Conservation (phyloP, 2,329 filamentous ascomycete species). For the Microdochium trichocladiopsis region DNA sequence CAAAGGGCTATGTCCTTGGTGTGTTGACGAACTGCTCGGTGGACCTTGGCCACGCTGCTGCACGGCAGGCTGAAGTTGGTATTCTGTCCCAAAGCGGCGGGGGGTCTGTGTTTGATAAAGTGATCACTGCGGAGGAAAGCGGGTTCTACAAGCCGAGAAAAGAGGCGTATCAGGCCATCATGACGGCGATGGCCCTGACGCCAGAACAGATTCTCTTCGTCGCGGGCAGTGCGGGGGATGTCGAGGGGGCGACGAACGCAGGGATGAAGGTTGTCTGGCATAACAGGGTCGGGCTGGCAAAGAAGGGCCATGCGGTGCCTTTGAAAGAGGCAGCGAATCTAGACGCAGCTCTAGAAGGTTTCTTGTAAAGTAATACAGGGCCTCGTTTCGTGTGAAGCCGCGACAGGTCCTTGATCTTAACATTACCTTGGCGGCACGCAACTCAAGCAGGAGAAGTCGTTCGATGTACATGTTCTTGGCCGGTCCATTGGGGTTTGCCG, state of each 20-base stretch:
- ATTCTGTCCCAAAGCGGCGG: constrained; percentile 2
- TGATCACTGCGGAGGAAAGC: constrained; percentile 29
- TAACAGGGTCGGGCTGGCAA: constrained; percentile 20
- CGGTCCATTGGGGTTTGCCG: too few species aligned
- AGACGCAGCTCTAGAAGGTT: constrained; percentile 10
- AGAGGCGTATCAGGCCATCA: constrained; percentile 22
- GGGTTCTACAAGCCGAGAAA: constrained; percentile 29
- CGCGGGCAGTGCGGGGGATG: constrained; percentile 30
- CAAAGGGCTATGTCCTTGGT: constrained; percentile 21
- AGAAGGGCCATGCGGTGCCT: constrained; percentile 14
- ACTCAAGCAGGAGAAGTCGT: too few species aligned
- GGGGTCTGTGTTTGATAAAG: constrained; percentile 19
- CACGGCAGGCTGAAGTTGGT: background rate
- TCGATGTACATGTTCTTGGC: too few species aligned
- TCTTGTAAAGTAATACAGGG: too few species aligned
- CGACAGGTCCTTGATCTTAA: too few species aligned
- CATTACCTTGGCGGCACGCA: too few species aligned
- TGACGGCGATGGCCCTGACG: constrained; percentile 16
- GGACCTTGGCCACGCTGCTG: constrained; percentile 17
- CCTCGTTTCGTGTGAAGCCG: too few species aligned
- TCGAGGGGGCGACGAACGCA: constrained; percentile 25
- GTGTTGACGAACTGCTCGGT: constrained; percentile 30
- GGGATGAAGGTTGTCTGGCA: constrained; percentile 33
- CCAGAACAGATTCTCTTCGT: constrained; percentile 24
- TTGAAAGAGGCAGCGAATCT: constrained; percentile 13